Base-by-base conservation (phyloP, 495 filamentous ascomycete species). In the Collariella sp. region DNA sequence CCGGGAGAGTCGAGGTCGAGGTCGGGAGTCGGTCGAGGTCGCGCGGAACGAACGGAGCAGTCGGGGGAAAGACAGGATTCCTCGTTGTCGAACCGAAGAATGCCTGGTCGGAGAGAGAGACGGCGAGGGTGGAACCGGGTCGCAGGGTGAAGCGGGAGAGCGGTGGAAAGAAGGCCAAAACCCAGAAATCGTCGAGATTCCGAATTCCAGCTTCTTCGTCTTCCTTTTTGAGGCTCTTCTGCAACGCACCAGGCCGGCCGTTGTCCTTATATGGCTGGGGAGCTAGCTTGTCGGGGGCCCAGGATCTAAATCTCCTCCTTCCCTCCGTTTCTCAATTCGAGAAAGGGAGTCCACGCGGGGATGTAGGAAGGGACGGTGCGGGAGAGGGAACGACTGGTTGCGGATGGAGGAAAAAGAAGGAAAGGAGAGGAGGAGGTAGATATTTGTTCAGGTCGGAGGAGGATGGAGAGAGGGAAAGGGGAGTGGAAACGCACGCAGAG, bases 361-460 rank as follows among this genome's bases (percentile, higher is more conserved):
- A 23, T 63, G 60, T 62, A 71, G 73, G 72, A 72, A 74, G 72
- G 72, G 67, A 70, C 67, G 70, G 67, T 62, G 52, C 59, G 67
- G 67, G 57, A 68, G 62, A 66, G 62, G 66, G 68, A 75, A 77
- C 69, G 76, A 77, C 70, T 76, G 72, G 70, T 78, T 78, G 76
- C 67, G 76, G 76, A 76, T 76, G 70, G 72, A 71, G 69, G 72
- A 72, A 70, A 71, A 70, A 67, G 65, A 64, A 65, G 68, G 67
- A 61, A 70, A 76, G 76, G 70, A 67, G 72, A 71, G 65, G 72
- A 73, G 72, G 70, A 70, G 71, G 67, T 73, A 75, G 73, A 77
- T 75, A 73, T 76, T 74, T 69, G 69, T 70, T 77, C 68, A 69
- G 77, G 76, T 73, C 71, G 76, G 70, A 75, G 73, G 79, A 74